Conservation (phyloP, 202 grass and related monocot species). For the Bolboschoenoplectus hybrid region DNA sequence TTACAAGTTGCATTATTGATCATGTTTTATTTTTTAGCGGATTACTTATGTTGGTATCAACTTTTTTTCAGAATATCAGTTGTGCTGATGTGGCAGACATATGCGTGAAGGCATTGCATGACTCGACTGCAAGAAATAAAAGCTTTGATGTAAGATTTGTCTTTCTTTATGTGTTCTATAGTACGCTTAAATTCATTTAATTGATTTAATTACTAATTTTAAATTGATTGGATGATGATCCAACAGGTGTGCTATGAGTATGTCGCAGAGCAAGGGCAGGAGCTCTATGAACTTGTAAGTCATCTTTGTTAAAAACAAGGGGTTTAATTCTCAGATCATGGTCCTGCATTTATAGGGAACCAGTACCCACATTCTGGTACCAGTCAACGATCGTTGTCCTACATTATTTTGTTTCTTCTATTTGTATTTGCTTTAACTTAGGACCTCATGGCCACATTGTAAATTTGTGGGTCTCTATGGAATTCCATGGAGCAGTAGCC, state of each 20-base stretch:
- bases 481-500: no score
- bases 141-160: conserved; percentile 89
- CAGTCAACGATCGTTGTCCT: not conserved
- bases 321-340: conserved; percentile 22
- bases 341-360: not conserved
- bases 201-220: not conserved
- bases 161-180: conserved; percentile 16
- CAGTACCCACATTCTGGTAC: not conserved
- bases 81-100: conserved; percentile 98
- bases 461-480: not conserved
- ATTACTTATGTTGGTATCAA: conserved; percentile 5
- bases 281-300: conserved; percentile 95
- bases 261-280: conserved; percentile 76
- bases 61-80: conserved; percentile 70
- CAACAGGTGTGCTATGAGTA: conserved; percentile 92
- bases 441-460: not conserved
- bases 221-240: conserved; percentile 22
- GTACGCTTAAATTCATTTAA: conserved; percentile 1
- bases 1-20: not conserved
- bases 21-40: conserved; percentile 20
- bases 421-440: not conserved
- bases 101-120: conserved; percentile 95
- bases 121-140: conserved; percentile 98
- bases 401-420: not conserved
- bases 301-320: conserved; percentile 12